phyloP scores from a whole-genome alignment of 2,329 filamentous ascomycete species.

The Paraphaeosphaeria minitans region DNA sequence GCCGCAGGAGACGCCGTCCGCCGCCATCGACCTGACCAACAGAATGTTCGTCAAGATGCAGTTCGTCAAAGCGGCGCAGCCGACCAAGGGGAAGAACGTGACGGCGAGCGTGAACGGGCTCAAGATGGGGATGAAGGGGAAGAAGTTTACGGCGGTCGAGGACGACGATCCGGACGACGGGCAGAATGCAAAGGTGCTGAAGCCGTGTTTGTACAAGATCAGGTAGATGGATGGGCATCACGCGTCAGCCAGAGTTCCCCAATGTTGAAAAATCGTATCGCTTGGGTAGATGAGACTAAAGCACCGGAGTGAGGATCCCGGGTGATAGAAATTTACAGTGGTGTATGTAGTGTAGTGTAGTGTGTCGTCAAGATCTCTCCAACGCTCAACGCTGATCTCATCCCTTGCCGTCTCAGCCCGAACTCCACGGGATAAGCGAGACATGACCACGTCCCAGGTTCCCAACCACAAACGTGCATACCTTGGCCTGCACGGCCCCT shows the following conservation, averaged over 20 bases:
- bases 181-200: slow-evolving; percentile 74
- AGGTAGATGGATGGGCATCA: slow-evolving; percentile 29
- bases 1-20: slow-evolving; percentile 58
- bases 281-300: too few species aligned
- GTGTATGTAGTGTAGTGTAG: too few species aligned
- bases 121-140: slow-evolving; percentile 54
- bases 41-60: slow-evolving; percentile 99
- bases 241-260: too few species aligned
- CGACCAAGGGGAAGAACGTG: slow-evolving; percentile 76
- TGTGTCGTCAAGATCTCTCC: too few species aligned
- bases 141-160: slow-evolving; percentile 34
- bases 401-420: too few species aligned
- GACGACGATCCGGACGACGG: slow-evolving; percentile 61
- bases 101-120: slow-evolving; percentile 58
- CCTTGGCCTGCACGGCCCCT: neutral
- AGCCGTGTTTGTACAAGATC: slow-evolving; percentile 96
- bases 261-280: too few species aligned
- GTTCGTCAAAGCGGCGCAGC: slow-evolving; percentile 82
- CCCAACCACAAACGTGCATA: neutral
- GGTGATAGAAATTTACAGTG: too few species aligned
- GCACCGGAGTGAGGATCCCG: too few species aligned
- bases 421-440: too few species aligned
- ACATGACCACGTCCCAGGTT: too few species aligned
- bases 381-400: too few species aligned
- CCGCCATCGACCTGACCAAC: slow-evolving; percentile 79